phyloP scores from a whole-genome alignment of 257 asterid species.

The Datura wrightii region DNA sequence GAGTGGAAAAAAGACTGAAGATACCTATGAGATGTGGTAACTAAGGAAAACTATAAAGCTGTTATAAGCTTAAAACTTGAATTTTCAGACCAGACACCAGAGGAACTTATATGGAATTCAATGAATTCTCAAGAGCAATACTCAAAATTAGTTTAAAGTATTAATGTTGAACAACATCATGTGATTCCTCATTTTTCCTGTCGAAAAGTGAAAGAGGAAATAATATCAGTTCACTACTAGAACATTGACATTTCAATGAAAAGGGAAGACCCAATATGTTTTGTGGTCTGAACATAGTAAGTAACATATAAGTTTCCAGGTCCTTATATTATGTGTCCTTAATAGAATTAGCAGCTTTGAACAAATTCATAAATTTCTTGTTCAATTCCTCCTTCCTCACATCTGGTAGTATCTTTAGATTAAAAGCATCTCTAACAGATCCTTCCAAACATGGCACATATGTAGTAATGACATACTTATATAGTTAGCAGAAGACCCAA shows the following conservation, averaged over 20 bases:
- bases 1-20: neutral
- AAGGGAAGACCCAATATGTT: neutral
- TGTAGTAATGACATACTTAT: neutral
- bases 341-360: neutral
- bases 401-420: neutral
- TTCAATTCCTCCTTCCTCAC: neutral
- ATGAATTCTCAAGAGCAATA: neutral
- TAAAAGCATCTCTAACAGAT: neutral
- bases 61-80: neutral
- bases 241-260: neutral
- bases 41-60: neutral
- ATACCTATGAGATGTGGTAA: neutral
- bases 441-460: neutral
- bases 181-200: neutral
- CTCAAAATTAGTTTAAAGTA: neutral
- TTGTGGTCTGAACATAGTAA: neutral
- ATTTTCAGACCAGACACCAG: neutral
- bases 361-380: neutral
- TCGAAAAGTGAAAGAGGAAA: slow-evolving; percentile 1
- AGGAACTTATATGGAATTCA: neutral
- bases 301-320: neutral
- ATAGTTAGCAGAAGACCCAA: neutral
- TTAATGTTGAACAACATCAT: neutral
- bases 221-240: neutral
- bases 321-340: neutral